phyloP scores from a whole-genome alignment of 2,329 filamentous ascomycete genomes.

The Massarina eburnea region DNA sequence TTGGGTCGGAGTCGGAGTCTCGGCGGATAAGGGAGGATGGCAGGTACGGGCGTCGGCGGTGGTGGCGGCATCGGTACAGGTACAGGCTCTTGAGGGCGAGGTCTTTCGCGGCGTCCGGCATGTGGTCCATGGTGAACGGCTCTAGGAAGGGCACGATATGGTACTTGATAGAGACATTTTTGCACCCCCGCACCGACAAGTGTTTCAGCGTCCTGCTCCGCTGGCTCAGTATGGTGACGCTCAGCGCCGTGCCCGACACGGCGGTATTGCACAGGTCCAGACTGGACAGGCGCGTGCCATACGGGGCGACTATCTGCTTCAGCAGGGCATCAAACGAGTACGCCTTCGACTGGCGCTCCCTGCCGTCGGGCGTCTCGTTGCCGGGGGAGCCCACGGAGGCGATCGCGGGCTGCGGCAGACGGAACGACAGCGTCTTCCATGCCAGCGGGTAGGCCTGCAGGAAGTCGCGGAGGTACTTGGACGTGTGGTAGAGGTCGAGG shows the following conservation, averaged over 20 bases:
- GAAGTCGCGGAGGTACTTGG: slow-evolving; percentile 56
- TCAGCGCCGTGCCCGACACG: slow-evolving; percentile 59
- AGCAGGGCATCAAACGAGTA: slow-evolving; percentile 62
- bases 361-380: slow-evolving; percentile 43
- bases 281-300: slow-evolving; percentile 58
- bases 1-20: slow-evolving; percentile 63
- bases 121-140: slow-evolving; percentile 46
- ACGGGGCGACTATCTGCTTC: slow-evolving; percentile 57
- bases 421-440: slow-evolving; percentile 63
- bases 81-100: slow-evolving; percentile 62
- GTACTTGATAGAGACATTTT: slow-evolving; percentile 66
- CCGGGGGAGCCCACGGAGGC: slow-evolving; percentile 40
- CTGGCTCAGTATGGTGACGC: slow-evolving; percentile 56
- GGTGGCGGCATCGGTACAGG: slow-evolving; percentile 64
- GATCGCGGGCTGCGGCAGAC: slow-evolving; percentile 47
- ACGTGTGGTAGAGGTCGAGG: slow-evolving; percentile 62
- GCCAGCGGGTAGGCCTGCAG: slow-evolving; percentile 60
- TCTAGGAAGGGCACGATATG: slow-evolving; percentile 61
- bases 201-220: slow-evolving; percentile 59
- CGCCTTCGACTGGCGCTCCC: slow-evolving; percentile 55
- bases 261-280: slow-evolving; percentile 64
- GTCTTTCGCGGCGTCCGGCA: slow-evolving; percentile 45
- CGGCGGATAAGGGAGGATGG: slow-evolving; percentile 56
- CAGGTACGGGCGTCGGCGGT: slow-evolving; percentile 61
- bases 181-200: slow-evolving; percentile 63